A percentile compares a stretch with the other conserved stretches of the same genome.
Conservation (phyloP, 306 rosid species). For the Quercus wislizeni region DNA sequence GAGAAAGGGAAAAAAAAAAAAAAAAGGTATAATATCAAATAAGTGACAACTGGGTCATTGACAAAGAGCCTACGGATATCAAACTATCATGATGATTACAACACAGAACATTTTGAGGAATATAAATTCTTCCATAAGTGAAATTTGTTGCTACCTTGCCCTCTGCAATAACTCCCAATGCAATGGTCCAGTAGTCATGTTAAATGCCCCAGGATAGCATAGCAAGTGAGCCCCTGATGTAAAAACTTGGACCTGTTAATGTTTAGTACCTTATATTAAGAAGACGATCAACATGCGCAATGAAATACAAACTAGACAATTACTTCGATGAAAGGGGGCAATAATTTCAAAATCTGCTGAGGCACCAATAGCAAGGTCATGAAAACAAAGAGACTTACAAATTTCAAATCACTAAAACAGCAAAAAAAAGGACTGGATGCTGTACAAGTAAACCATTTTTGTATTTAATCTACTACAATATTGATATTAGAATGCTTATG, state of each 20-base stretch:
- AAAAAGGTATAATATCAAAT: not conserved
- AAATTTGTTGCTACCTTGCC: constrained; percentile 57
- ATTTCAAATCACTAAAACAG: too few relatives aligned
- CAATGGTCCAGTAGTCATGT: constrained; percentile 99
- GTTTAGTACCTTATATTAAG: not conserved
- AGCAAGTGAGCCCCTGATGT: constrained; percentile 92
- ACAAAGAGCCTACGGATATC: not conserved
- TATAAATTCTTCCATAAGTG: not conserved
- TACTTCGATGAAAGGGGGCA: constrained; percentile 6
- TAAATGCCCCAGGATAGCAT: constrained; percentile 98
- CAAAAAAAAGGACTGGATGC: not conserved
- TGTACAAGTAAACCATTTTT: not conserved
- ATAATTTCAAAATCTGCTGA: not conserved
- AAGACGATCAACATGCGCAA: constrained; percentile 8
- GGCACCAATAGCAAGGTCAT: too few relatives aligned
- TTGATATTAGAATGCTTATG: not conserved
- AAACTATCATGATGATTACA: not conserved
- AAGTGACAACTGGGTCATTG: not conserved
- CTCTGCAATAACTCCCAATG: constrained; percentile 97
- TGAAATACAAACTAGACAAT: not conserved
- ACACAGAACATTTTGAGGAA: not conserved
- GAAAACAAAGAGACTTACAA: too few relatives aligned
- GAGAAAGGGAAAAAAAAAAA: too few relatives aligned
- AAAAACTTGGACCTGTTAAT: constrained; percentile 26
- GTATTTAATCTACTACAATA: too few relatives aligned